Base-by-base conservation (phyloP, 768 basidiomycete genomes). In the Agaricus sinodeliciosus region DNA sequence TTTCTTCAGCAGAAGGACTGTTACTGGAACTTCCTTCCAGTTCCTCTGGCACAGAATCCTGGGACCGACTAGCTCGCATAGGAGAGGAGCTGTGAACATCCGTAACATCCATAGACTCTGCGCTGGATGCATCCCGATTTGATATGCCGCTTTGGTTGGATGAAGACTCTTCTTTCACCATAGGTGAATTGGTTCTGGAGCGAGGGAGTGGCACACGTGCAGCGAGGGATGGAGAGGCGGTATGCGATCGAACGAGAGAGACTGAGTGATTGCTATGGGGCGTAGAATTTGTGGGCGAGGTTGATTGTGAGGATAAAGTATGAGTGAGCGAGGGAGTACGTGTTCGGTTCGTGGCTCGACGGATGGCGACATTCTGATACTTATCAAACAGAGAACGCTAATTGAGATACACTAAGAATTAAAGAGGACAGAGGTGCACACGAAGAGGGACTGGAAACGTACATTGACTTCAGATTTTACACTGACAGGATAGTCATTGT, bases 281-380 rank as follows among this genome's bases (percentile, higher is more conserved):
- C 1, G 85, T 87, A 2, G 85, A 83, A 57, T 85, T 75, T 1
- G 79, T 65, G 0, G 82, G 76, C 4, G 83, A 85, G 9, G 84
- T 81, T 0, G 75, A 72, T 19, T 73, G 74, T 1, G 82, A 82
- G 31, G 81, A 76, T 0, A 77, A 74, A 1, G 82, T 85, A 47
- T 76, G 77, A 7, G 85, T 78, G 8, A 87, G 71, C 1, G 85
- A 86, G 4, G 85, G 85, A 4, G 84, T 86, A 25, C 85, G 79
- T 16, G 72, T 71, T 26, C 81, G 75, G 16, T 72, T 60, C 35
- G 74, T 61, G 15, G 78, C 73, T 51, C 74, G 75, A 28, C 84
- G 79, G 45, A 84, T 57, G 11, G 78, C 75, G 25, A 86, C 78
- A 60, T 87, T 82, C 9, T 81, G 80, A 63, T 75, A 82, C 56